Evolutionary conservation across 192 early-diverging fungal genomes (phyloP).

Genomic region (Phycomyces blakesleeanus): DNA sequence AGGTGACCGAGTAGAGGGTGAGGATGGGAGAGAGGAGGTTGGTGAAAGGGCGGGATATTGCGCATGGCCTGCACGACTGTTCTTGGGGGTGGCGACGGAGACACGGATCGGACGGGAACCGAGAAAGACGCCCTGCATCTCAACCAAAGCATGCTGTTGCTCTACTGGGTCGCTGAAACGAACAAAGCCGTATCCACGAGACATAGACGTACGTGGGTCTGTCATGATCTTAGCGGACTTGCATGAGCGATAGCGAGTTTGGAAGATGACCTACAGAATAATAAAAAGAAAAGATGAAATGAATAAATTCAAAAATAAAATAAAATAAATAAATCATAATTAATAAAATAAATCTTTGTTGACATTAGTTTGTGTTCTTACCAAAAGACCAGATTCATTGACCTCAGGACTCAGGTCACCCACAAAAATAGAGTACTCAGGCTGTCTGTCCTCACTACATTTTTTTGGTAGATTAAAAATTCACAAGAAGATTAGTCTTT

Average conservation of each 20-base stretch:
- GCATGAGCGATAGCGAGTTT: slow-evolving; percentile 78
- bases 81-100: slow-evolving; percentile 87
- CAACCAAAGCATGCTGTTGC: slow-evolving; percentile 80
- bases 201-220: slow-evolving; percentile 76
- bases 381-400: slow-evolving; percentile 77
- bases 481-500: background rate
- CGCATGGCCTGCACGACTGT: slow-evolving; percentile 71
- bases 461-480: no score
- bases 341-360: background rate
- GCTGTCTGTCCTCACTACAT: slow-evolving; percentile 59
- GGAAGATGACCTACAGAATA: slow-evolving; percentile 67
- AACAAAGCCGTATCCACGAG: slow-evolving; percentile 94
- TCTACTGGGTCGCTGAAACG: slow-evolving; percentile 85
- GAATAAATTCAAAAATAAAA: slow-evolving; percentile 13
- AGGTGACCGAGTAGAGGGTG: slow-evolving; percentile 88
- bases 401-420: slow-evolving; percentile 92
- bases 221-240: slow-evolving; percentile 93
- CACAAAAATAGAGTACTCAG: slow-evolving; percentile 93
- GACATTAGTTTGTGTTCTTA: slow-evolving; percentile 29
- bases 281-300: background rate
- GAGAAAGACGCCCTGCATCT: slow-evolving; percentile 84
- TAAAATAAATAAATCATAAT: background rate
- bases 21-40: slow-evolving; percentile 89
- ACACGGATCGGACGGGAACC: slow-evolving; percentile 90
- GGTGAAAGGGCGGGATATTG: slow-evolving; percentile 38